A percentile compares a stretch with the other conserved stretches of the same genome.
Evolutionary conservation across 2,329 filamentous ascomycete species (phyloP).

Genomic region (Paecilomyces sp.): DNA sequence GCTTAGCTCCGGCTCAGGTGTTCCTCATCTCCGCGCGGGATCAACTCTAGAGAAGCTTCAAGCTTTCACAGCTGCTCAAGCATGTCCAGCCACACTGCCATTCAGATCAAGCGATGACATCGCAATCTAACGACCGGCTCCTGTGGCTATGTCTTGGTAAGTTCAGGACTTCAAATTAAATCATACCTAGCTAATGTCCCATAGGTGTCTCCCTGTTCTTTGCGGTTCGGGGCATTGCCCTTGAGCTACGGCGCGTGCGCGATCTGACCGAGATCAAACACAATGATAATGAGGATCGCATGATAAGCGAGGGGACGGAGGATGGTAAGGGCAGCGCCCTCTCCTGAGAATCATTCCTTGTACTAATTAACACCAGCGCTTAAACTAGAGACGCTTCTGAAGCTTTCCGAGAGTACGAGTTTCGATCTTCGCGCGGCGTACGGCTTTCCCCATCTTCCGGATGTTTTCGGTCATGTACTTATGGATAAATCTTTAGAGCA

Average conservation of each 20-base stretch:
- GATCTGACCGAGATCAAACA: conserved; percentile 55
- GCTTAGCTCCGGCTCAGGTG: not conserved
- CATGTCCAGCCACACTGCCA: not conserved
- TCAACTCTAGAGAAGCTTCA: not conserved
- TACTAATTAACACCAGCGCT: conserved; percentile 40
- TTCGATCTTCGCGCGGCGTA: conserved; percentile 65
- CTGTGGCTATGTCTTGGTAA: conserved; percentile 34
- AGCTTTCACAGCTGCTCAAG: conserved; percentile 2
- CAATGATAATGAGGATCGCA: conserved; percentile 58
- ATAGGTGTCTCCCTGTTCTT: conserved; percentile 41
- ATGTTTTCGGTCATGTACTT: not conserved
- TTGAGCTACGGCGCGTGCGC: conserved; percentile 37
- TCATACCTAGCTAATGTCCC: not conserved
- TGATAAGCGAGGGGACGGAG: conserved; percentile 69
- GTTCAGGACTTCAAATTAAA: not conserved
- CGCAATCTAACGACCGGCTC: conserved; percentile 27
- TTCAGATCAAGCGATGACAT: conserved; percentile 18
- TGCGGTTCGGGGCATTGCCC: conserved; percentile 49
- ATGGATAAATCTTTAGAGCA: conserved; percentile 19
- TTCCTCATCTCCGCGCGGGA: not conserved
- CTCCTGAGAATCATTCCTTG: not conserved
- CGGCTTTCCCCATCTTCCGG: conserved; percentile 11
- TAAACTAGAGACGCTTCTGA: conserved; percentile 58
- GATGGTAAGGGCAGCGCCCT: conserved; percentile 40
- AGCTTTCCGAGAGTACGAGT: conserved; percentile 63